A percentile compares a stretch with the other conserved stretches of the same genome.
Evolutionary conservation across 2,329 filamentous ascomycete species (phyloP).

Genomic region (Xylaria sp.): DNA sequence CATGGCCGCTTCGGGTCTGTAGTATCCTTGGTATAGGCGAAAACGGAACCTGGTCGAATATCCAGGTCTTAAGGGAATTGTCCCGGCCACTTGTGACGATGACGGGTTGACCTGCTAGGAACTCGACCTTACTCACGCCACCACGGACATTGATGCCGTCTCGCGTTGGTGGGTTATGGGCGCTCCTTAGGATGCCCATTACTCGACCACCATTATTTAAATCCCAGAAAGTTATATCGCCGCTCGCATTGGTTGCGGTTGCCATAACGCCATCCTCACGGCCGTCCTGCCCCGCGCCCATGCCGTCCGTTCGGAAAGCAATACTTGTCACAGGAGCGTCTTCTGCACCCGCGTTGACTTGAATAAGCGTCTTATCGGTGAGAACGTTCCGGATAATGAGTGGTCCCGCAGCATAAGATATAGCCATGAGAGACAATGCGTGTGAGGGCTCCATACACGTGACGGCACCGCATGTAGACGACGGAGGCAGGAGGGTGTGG

Average conservation of each 20-base stretch:
- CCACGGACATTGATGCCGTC: slow-evolving; percentile 69
- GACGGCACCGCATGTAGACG: slow-evolving; percentile 78
- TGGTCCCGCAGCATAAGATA: slow-evolving; percentile 84
- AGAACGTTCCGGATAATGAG: slow-evolving; percentile 85
- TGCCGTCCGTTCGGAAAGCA: slow-evolving; percentile 87
- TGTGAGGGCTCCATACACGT: slow-evolving; percentile 87
- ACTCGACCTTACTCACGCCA: slow-evolving; percentile 88
- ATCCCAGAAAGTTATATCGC: slow-evolving; percentile 97
- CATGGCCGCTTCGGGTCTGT: slow-evolving; percentile 88
- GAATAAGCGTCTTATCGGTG: slow-evolving; percentile 77
- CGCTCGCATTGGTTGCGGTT: slow-evolving; percentile 79
- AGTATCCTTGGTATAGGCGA: slow-evolving; percentile 85
- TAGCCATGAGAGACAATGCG: slow-evolving; percentile 84
- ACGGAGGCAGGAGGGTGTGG: slow-evolving; percentile 85
- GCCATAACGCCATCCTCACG: slow-evolving; percentile 91
- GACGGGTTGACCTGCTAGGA: slow-evolving; percentile 87
- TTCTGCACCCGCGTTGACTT: slow-evolving; percentile 72
- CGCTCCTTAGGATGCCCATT: slow-evolving; percentile 85
- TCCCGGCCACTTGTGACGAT: slow-evolving; percentile 91
- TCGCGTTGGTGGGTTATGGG: slow-evolving; percentile 79
- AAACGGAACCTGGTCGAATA: slow-evolving; percentile 92
- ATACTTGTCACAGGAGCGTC: slow-evolving; percentile 80
- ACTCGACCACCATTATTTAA: slow-evolving; percentile 88
- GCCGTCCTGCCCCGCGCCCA: slow-evolving; percentile 89
- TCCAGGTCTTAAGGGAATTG: slow-evolving; percentile 95